Evolutionary conservation across 768 basidiomycete species (phyloP).

Genomic region (Amylocystis lapponica): DNA sequence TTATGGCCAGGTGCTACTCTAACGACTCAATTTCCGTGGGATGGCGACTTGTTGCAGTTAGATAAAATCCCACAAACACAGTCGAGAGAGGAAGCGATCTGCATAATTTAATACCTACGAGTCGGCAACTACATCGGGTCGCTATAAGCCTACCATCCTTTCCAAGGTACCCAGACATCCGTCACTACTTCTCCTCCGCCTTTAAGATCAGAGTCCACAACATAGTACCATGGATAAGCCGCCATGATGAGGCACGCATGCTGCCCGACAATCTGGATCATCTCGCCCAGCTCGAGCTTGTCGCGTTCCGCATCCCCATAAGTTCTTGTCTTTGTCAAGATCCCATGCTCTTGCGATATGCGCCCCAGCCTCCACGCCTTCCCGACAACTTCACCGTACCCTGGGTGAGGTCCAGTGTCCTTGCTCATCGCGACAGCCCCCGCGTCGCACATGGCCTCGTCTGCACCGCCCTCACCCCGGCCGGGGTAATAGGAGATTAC

Average conservation of each 20-base stretch:
- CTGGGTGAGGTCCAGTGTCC: slow-evolving; percentile 69
- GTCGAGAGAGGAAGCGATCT: no score
- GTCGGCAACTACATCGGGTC: no score
- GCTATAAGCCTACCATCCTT: slow-evolving; percentile 92
- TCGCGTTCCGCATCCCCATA: neutral
- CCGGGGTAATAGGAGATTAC: slow-evolving; percentile 79
- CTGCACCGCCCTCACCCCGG: slow-evolving; percentile 50
- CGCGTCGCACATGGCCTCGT: slow-evolving; percentile 79
- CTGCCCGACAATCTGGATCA: slow-evolving; percentile 73
- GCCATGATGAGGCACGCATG: slow-evolving; percentile 84
- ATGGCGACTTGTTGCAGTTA: no score
- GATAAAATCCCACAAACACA: no score
- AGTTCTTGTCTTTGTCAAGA: slow-evolving; percentile 37
- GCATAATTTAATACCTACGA: no score
- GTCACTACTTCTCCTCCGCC: slow-evolving; percentile 47
- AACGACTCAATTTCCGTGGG: no score
- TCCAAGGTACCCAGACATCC: slow-evolving; percentile 89
- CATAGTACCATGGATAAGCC: slow-evolving; percentile 77
- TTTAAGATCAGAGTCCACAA: slow-evolving; percentile 60
- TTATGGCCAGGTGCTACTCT: no score
- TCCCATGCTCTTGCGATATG: slow-evolving; percentile 78
- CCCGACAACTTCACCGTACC: slow-evolving; percentile 68
- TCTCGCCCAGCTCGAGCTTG: slow-evolving; percentile 48
- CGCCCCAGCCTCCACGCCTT: slow-evolving; percentile 58
- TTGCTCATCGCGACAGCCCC: slow-evolving; percentile 86